phyloP scores from a whole-genome alignment of 345 rosid species.

The Lepidium africanum region DNA sequence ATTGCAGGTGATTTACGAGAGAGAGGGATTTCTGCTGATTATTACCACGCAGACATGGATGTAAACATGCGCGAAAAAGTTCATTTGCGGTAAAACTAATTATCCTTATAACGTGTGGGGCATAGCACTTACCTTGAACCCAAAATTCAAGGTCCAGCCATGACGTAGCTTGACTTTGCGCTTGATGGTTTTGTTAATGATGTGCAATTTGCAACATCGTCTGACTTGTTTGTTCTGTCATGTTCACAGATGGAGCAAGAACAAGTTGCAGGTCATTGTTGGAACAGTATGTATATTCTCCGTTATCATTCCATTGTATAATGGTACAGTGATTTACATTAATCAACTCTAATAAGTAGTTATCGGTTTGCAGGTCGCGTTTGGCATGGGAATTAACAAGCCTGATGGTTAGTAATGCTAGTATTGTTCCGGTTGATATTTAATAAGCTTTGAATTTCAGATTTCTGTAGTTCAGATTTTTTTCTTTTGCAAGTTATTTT shows the following conservation, averaged over 20 bases:
- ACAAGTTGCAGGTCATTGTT: constrained; percentile 90
- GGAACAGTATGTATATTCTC: constrained; percentile 67
- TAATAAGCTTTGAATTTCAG: background rate
- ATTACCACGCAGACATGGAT: constrained; percentile 97
- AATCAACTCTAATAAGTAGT: constrained; percentile 10
- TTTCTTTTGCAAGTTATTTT: background rate
- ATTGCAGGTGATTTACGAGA: constrained; percentile 68
- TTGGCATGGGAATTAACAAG: constrained; percentile 99
- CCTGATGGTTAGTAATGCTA: constrained; percentile 76
- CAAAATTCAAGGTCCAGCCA: background rate
- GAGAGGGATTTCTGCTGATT: constrained; percentile 73
- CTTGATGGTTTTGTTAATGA: background rate
- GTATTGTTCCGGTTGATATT: constrained; percentile 1
- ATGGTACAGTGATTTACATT: background rate
- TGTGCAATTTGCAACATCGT: background rate
- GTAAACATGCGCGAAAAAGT: constrained; percentile 74
- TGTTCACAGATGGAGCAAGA: constrained; percentile 81
- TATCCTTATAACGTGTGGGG: background rate
- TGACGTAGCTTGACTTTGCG: background rate
- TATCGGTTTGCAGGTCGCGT: constrained; percentile 66
- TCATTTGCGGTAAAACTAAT: constrained; percentile 52
- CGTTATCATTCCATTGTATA: background rate
- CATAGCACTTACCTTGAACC: background rate
- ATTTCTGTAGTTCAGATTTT: background rate
- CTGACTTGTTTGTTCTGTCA: constrained; percentile 7